Conservation (phyloP, 805 yeast genomes). For the Spathaspora girioi region DNA sequence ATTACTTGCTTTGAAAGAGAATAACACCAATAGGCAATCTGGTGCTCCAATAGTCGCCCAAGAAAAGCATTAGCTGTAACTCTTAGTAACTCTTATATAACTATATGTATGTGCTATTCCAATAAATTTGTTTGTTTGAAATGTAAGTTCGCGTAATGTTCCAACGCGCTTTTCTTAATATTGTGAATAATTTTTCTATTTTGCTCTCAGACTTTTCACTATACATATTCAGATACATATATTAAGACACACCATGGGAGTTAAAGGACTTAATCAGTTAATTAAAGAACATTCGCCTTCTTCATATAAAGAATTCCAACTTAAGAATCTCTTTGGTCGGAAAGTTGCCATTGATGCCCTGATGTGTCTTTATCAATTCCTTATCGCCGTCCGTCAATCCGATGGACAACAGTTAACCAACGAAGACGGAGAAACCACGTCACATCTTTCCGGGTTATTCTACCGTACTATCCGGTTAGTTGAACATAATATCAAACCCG, state of each 20-base stretch:
- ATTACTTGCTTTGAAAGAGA: conserved; percentile 88
- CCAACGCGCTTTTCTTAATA: background rate
- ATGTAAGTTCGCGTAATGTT: background rate
- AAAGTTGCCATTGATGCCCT: conserved; percentile 98
- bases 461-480: conserved; percentile 88
- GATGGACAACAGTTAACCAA: conserved; percentile 92
- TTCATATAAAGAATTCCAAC: conserved; percentile 73
- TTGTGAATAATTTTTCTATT: background rate
- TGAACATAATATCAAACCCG: conserved; percentile 92
- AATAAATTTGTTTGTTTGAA: background rate
- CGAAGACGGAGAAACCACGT: conserved; percentile 85
- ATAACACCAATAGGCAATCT: conserved; percentile 43
- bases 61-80: background rate
- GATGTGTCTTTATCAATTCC: conserved; percentile 93
- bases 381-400: conserved; percentile 93
- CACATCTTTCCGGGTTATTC: conserved; percentile 95
- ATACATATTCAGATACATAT: background rate
- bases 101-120: background rate
- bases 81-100: too few species aligned
- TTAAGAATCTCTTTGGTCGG: conserved; percentile 84
- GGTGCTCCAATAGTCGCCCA: background rate
- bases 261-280: conserved; percentile 73
- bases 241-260: conserved; percentile 7
- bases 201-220: background rate
- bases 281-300: conserved; percentile 86